Evolutionary conservation across 352 stramenopile species (phyloP).

Genomic region (Sclerospora graminicola): DNA sequence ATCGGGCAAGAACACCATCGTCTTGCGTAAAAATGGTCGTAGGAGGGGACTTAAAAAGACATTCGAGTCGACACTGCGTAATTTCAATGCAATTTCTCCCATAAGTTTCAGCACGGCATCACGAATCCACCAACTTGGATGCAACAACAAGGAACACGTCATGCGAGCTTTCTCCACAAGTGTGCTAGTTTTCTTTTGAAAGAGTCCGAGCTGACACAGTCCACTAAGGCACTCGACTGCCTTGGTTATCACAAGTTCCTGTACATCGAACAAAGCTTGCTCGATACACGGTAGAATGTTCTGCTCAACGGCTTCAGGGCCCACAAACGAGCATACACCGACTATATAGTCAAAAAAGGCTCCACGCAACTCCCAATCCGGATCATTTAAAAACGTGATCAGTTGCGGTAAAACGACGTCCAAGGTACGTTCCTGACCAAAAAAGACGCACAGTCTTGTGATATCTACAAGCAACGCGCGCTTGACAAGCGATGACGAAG

Average conservation of each 20-base stretch:
- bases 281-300: constrained; percentile 97
- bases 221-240: constrained; percentile 87
- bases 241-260: constrained; percentile 92
- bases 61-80: constrained; percentile 86
- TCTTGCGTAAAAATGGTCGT: constrained; percentile 81
- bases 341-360: constrained; percentile 91
- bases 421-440: constrained; percentile 90
- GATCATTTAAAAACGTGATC: constrained; percentile 96
- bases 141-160: constrained; percentile 75
- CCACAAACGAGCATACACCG: constrained; percentile 91
- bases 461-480: constrained; percentile 91
- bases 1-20: constrained; percentile 65
- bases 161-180: constrained; percentile 80
- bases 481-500: constrained; percentile 90
- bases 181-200: constrained; percentile 77
- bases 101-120: constrained; percentile 82
- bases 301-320: constrained; percentile 86
- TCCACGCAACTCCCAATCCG: constrained; percentile 84
- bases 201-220: constrained; percentile 88
- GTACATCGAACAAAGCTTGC: constrained; percentile 92
- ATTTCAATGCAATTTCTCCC: constrained; percentile 64
- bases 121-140: constrained; percentile 85
- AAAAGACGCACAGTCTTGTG: constrained; percentile 94
- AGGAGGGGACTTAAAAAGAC: constrained; percentile 89
- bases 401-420: constrained; percentile 94